These are phyloP conservation scores for Maudiozyma barnettii DNA, from an alignment of 805 yeast genomes.

Conservation along the genomic window DNA sequence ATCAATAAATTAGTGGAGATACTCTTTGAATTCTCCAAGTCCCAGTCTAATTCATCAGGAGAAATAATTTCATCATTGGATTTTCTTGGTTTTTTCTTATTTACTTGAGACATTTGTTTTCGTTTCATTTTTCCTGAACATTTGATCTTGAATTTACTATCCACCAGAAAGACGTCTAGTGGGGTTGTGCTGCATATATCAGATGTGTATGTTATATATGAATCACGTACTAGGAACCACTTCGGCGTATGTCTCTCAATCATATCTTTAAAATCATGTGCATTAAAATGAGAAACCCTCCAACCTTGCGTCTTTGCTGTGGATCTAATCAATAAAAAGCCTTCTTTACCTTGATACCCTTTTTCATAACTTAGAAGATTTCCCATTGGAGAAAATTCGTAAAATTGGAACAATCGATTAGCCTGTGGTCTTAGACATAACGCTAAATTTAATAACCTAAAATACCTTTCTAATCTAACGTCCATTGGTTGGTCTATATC, in stretches of 20 bases:
- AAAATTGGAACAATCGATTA: conserved; percentile 72
- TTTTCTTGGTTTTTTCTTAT: conserved; percentile 24
- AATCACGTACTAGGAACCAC: conserved; percentile 82
- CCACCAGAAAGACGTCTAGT: conserved; percentile 86
- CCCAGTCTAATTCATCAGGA: conserved; percentile 12
- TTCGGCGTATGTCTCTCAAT: conserved; percentile 82
- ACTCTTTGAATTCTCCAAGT: conserved; percentile 25
- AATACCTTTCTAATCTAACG: conserved; percentile 49
- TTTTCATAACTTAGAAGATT: conserved; percentile 74
- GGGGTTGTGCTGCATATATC: conserved; percentile 82
- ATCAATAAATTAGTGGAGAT: conserved; percentile 47
- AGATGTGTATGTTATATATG: conserved; percentile 78
- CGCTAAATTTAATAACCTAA: conserved; percentile 48
- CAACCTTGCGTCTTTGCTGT: conserved; percentile 88
- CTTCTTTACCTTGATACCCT: conserved; percentile 82
- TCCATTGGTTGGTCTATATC: conserved; percentile 23
- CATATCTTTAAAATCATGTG: conserved; percentile 76
- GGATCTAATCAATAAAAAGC: conserved; percentile 68
- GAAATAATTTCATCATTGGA: neutral
- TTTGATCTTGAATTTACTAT: conserved; percentile 53
- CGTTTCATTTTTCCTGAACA: conserved; percentile 31
- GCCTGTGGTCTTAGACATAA: conserved; percentile 71
- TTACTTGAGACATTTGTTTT: conserved; percentile 19
- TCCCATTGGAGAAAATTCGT: conserved; percentile 84
- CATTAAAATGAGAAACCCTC: conserved; percentile 83